phyloP scores from a whole-genome alignment of 148 eudicot genomes.

The Camellia granthamiana region DNA sequence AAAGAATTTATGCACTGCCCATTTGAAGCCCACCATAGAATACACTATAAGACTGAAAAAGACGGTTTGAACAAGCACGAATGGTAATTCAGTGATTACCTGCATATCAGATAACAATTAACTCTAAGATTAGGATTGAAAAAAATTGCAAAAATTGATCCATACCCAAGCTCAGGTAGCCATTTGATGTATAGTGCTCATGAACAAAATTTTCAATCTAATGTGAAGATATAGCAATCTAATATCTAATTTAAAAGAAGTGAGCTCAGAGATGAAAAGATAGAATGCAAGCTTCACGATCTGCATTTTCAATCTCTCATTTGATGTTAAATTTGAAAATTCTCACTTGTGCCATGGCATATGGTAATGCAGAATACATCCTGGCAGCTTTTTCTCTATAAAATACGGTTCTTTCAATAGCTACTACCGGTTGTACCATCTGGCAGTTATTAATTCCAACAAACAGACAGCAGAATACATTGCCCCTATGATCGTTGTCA shows the following conservation, averaged over 20 bases:
- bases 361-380: constrained; percentile 89
- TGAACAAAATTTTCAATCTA: too few species aligned
- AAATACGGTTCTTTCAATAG: constrained; percentile 75
- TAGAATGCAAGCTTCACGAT: neutral
- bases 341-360: constrained; percentile 78
- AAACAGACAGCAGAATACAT: constrained; percentile 74
- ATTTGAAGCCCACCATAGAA: constrained; percentile 85
- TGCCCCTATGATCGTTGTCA: constrained; percentile 69
- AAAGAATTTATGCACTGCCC: constrained; percentile 77
- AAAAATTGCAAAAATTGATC: neutral
- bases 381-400: constrained; percentile 89
- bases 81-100: constrained; percentile 88
- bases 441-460: constrained; percentile 74
- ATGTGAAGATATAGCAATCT: neutral
- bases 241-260: neutral
- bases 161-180: neutral
- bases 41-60: constrained; percentile 75
- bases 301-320: neutral
- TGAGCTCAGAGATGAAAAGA: too few species aligned
- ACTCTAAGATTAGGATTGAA: neutral
- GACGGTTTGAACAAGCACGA: constrained; percentile 56
- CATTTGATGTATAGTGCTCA: too few species aligned
- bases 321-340: too few species aligned
- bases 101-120: constrained; percentile 15
- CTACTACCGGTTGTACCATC: constrained; percentile 76